These are phyloP conservation scores for Tanacetum coccineum DNA, from an alignment of 129 eudicot species.

Conservation along the genomic window DNA sequence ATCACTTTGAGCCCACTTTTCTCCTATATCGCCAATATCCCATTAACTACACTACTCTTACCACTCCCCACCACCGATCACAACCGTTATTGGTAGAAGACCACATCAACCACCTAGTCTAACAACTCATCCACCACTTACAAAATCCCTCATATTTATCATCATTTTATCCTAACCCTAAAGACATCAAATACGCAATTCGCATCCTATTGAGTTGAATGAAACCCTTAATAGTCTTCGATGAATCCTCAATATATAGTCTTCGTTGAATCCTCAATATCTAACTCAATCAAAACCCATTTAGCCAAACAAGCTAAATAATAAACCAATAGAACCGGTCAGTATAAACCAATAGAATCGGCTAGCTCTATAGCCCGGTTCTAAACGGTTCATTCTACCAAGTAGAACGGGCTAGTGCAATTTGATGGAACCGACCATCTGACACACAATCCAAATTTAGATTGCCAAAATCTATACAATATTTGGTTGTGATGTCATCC, in stretches of 20 bases:
- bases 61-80: background rate
- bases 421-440: too few species aligned
- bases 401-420: too few species aligned
- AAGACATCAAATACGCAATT: constrained; percentile 57
- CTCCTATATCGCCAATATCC: too few species aligned
- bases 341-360: too few species aligned
- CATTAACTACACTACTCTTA: background rate
- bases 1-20: too few species aligned
- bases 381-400: too few species aligned
- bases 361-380: too few species aligned
- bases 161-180: constrained; percentile 18
- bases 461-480: too few species aligned
- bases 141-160: constrained; percentile 27
- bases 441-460: too few species aligned
- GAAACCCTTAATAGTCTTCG: constrained; percentile 52
- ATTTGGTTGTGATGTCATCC: too few species aligned
- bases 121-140: constrained; percentile 58
- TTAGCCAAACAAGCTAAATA: constrained; percentile 72
- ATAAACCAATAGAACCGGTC: too few species aligned
- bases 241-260: too few species aligned
- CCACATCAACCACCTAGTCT: constrained; percentile 58
- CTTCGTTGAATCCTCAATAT: constrained; percentile 60
- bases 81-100: constrained; percentile 48
- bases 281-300: constrained; percentile 72
- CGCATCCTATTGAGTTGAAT: constrained; percentile 79